Conservation (phyloP, 208 protist genomes). For the Trypanosoma platydactyli region DNA sequence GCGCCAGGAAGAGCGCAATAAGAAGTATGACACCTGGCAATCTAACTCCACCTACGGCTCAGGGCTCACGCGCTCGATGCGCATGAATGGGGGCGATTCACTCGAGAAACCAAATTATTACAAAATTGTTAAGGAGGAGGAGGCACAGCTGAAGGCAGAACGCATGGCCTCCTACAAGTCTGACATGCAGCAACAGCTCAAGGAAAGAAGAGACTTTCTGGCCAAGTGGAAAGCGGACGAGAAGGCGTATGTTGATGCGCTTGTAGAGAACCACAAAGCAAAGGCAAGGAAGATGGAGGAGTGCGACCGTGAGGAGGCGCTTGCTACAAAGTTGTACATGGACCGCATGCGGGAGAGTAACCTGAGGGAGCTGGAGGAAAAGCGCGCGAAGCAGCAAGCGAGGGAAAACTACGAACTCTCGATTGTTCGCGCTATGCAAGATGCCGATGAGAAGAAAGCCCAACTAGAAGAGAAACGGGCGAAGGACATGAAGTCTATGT, state of each 20-base stretch:
- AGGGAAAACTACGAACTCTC: slow-evolving; percentile 49
- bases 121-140: slow-evolving; percentile 50
- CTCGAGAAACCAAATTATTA: slow-evolving; percentile 46
- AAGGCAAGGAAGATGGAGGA: slow-evolving; percentile 45
- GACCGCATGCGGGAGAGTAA: slow-evolving; percentile 64
- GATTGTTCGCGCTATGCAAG: slow-evolving; percentile 44
- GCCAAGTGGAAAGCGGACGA: slow-evolving; percentile 48
- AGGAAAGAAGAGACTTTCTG: slow-evolving; percentile 52
- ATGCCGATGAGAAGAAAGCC: slow-evolving; percentile 51
- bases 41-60: slow-evolving; percentile 15
- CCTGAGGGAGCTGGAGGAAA: slow-evolving; percentile 54
- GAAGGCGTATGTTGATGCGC: slow-evolving; percentile 43
- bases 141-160: slow-evolving; percentile 59
- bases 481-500: slow-evolving; percentile 53
- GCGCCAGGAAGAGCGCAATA: slow-evolving; percentile 43
- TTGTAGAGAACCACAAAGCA: slow-evolving; percentile 50
- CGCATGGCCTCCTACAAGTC: slow-evolving; percentile 61
- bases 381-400: slow-evolving; percentile 35
- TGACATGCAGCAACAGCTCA: slow-evolving; percentile 66
- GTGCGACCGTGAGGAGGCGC: slow-evolving; percentile 35
- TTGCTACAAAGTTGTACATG: slow-evolving; percentile 62
- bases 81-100: slow-evolving; percentile 29
- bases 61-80: slow-evolving; percentile 36
- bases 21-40: slow-evolving; percentile 56
- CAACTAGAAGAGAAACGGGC: slow-evolving; percentile 61